Evolutionary conservation across 768 basidiomycete species (phyloP), one percentile per base, ranked within the genome.

Genomic region (Mycena floridula): DNA sequence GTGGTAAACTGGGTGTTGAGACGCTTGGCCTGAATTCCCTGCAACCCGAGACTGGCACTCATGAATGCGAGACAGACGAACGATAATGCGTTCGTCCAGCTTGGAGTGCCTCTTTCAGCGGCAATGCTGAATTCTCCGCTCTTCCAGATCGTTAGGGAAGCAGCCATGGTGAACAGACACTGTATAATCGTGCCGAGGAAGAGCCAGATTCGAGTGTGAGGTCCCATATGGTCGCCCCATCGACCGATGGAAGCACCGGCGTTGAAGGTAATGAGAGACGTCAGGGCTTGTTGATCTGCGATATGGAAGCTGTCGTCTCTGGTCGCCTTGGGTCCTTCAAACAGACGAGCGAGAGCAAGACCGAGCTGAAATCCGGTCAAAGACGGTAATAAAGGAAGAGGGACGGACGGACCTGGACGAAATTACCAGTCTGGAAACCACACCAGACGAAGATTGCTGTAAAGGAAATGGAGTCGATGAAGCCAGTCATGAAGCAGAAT

Each of bases 21-120:
- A 13, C 75, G 64, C 56, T 80, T 80, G 46, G 73, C 79, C 66
- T 81, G 72, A 57, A 80, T 79, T 15, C 80, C 81, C 56, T 82
- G 81, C 18, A 82, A 59, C 9, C 81, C 81, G 61, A 83, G 58
- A 48, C 48, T 53, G 32, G 73, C 75, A 36, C 76, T 77, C 44
- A 79, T 67, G 55, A 78, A 77, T 0, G 64, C 79, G n/a, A 84
- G 4, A 72, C 62, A 18, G 72, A 42, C 70, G 50, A 72, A 77
- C 6, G 77, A 70, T 36, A 67, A 47, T 5, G 69, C 58, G 23
- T 66, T 67, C 5, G 51, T 59, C 81, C 81, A 82, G 0, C 73
- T 66, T 0, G 75, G 76, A 12, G 65, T 59, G 2, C 55, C 69
- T 11, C 77, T 65, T 15, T 50, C 43, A 23, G 60, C 56, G 3